Conservation (phyloP, 2,329 filamentous ascomycete genomes). For the Chrysoporthe puriensis region DNA sequence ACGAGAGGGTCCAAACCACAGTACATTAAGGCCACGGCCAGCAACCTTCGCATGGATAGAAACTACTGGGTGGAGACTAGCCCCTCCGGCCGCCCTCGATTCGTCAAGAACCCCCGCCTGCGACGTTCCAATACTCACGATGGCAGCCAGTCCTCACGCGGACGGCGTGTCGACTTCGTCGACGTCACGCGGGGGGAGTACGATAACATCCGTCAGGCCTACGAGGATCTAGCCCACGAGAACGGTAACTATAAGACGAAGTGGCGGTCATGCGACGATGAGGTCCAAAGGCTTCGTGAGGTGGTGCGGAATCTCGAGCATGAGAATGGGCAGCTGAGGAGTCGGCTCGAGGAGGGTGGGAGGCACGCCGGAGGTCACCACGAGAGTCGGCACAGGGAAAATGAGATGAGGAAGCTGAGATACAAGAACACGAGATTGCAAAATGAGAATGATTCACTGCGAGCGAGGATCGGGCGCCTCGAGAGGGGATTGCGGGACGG, state of each 20-base stretch:
- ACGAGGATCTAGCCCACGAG: constrained; percentile 34
- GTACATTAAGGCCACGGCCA: background rate
- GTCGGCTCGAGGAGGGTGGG: constrained; percentile 38
- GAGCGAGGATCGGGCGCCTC: constrained; percentile 40
- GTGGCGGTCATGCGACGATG: constrained; percentile 41
- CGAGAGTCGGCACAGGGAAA: constrained; percentile 36
- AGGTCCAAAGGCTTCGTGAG: constrained; percentile 41
- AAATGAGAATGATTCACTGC: constrained; percentile 43
- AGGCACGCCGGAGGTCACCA: constrained; percentile 30
- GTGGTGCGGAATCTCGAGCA: constrained; percentile 40
- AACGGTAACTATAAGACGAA: constrained; percentile 41
- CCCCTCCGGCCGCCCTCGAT: constrained; percentile 31
- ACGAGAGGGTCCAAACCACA: background rate
- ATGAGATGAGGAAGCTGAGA: constrained; percentile 39
- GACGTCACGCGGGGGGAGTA: constrained; percentile 35
- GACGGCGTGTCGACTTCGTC: constrained; percentile 33
- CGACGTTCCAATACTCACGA: constrained; percentile 29
- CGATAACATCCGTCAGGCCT: constrained; percentile 29
- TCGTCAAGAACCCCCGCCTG: constrained; percentile 31
- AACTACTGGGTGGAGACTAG: constrained; percentile 26
- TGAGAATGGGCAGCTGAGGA: constrained; percentile 46
- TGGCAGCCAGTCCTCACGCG: constrained; percentile 23
- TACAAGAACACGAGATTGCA: constrained; percentile 42
- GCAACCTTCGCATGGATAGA: constrained; percentile 23
- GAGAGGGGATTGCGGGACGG: constrained; percentile 39